Conservation (phyloP, 345 rosid species). For the Psidium friedrichsthalianum region DNA sequence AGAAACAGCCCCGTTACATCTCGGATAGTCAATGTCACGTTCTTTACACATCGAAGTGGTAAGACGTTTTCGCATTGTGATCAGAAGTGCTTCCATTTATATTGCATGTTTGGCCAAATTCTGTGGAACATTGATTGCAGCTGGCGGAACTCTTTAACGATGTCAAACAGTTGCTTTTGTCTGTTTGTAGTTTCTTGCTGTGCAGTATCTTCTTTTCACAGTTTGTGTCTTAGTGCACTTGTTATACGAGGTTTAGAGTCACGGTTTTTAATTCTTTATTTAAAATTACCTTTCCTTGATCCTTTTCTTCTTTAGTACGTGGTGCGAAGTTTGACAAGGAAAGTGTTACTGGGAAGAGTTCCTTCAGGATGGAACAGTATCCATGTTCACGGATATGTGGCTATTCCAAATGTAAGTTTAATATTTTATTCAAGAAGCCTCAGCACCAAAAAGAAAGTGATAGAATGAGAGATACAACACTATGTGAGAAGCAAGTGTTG, state of each 20-base stretch:
- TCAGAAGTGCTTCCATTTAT: background rate
- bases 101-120: background rate
- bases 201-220: background rate
- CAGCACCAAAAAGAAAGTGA: background rate
- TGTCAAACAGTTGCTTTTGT: background rate
- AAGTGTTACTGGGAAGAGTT: conserved; percentile 43
- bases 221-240: background rate
- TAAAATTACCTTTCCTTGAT: background rate
- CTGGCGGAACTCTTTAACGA: background rate
- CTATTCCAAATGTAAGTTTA: conserved; percentile 69
- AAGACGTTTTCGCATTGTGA: background rate
- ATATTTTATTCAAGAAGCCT: background rate
- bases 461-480: background rate
- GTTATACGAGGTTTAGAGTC: background rate
- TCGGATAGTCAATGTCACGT: conserved; percentile 80
- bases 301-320: conserved; percentile 22
- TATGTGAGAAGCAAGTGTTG: background rate
- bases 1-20: conserved; percentile 66
- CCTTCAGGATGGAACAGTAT: conserved; percentile 34
- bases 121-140: background rate
- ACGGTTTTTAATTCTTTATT: background rate
- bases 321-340: conserved; percentile 41
- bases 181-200: background rate
- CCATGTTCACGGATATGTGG: conserved; percentile 54
- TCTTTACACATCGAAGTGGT: conserved; percentile 85